Evolutionary conservation across 441 rosid species (phyloP).

Genomic region (Erodium moschatum): DNA sequence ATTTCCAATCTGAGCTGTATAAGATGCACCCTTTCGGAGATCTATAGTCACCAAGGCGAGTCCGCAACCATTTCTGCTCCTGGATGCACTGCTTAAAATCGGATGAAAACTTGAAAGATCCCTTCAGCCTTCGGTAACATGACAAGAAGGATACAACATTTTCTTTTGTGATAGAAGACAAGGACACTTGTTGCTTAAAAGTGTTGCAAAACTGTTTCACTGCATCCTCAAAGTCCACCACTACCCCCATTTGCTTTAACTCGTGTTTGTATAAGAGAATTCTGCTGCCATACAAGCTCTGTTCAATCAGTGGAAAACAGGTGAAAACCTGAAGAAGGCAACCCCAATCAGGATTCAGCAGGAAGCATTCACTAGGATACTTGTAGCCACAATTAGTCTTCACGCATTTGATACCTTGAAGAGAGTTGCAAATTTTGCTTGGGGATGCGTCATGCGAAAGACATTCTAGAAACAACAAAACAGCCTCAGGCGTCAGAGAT

Average conservation of each 20-base stretch:
- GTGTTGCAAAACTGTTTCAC: conserved; percentile 25
- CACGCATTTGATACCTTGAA: conserved; percentile 31
- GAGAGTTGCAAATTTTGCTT: conserved; percentile 19
- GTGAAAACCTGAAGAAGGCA: conserved; percentile 39
- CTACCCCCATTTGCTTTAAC: conserved; percentile 41
- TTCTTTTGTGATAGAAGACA: conserved; percentile 28
- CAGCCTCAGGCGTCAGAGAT: conserved; percentile 30
- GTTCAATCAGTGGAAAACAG: conserved; percentile 39
- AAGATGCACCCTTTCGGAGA: conserved; percentile 50
- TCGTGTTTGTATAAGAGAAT: conserved; percentile 29
- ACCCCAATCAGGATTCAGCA: conserved; percentile 47
- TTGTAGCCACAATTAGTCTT: conserved; percentile 44
- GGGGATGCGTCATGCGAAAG: conserved; percentile 17
- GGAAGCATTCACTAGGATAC: conserved; percentile 44
- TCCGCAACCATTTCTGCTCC: conserved; percentile 46
- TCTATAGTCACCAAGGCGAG: conserved; percentile 42
- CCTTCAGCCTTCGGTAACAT: conserved; percentile 36
- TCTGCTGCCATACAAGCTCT: conserved; percentile 31
- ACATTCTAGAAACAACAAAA: conserved; percentile 36
- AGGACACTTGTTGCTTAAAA: conserved; percentile 35
- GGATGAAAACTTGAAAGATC: conserved; percentile 22
- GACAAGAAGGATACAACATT: conserved; percentile 34
- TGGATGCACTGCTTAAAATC: conserved; percentile 27
- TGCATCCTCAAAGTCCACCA: conserved; percentile 42
- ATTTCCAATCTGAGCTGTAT: conserved; percentile 45